Conservation (phyloP, 768 basidiomycete genomes). For the Gloeostereum incarnatum region DNA sequence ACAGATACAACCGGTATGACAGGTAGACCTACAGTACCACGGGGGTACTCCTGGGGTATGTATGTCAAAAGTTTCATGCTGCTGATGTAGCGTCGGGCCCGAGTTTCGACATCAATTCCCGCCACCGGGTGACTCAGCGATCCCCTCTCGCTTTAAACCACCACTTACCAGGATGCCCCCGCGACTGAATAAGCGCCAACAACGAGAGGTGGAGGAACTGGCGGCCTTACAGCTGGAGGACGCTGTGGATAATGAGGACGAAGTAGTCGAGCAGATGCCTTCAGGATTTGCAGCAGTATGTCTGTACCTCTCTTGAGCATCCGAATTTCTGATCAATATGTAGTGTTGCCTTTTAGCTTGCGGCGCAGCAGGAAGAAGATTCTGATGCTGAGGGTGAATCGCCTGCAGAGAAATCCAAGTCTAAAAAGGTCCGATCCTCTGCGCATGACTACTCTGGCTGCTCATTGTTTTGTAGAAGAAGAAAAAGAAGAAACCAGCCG, state of each 20-base stretch:
- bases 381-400: slow-evolving; percentile 30
- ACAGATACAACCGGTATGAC: too few relatives aligned
- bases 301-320: slow-evolving; percentile 6
- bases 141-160: too few relatives aligned
- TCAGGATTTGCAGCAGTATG: slow-evolving; percentile 39
- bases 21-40: too few relatives aligned
- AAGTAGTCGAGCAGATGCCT: slow-evolving; percentile 9
- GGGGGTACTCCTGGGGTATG: too few relatives aligned
- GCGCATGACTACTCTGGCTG: not conserved
- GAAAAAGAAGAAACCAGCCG: slow-evolving; percentile 33
- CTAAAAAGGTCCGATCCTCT: slow-evolving; percentile 7
- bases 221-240: slow-evolving; percentile 38
- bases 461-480: slow-evolving; percentile 10
- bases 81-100: too few relatives aligned
- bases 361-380: slow-evolving; percentile 22
- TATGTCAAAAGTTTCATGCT: too few relatives aligned
- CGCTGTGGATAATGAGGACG: slow-evolving; percentile 21
- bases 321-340: too few relatives aligned
- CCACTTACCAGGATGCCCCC: too few relatives aligned
- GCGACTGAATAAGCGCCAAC: slow-evolving; percentile 76
- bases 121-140: too few relatives aligned
- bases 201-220: slow-evolving; percentile 78
- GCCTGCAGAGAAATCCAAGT: slow-evolving; percentile 25
- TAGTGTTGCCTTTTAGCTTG: slow-evolving; percentile 24
- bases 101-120: too few relatives aligned